Percentiles rank a stretch among this genome's conserved stretches.
Conservation (phyloP, 768 basidiomycete species). For the Pluteus cervinus region DNA sequence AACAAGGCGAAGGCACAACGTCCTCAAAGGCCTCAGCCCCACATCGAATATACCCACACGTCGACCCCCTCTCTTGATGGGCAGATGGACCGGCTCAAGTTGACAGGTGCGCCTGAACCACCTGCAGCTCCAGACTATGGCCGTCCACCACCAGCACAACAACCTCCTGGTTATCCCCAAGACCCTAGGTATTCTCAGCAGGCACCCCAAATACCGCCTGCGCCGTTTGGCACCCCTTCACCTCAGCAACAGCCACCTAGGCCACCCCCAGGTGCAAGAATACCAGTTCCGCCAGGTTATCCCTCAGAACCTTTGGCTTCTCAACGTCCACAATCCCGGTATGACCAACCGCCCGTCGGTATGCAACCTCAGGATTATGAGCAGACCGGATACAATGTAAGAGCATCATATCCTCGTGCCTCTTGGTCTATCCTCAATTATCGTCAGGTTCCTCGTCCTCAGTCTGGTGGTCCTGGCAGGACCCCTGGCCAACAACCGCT, state of each 20-base stretch:
- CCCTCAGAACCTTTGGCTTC: slow-evolving; percentile 34
- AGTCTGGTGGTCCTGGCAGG: slow-evolving; percentile 4
- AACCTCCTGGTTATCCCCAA: slow-evolving; percentile 33
- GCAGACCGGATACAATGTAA: background rate
- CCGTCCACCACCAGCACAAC: slow-evolving; percentile 28
- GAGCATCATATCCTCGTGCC: background rate
- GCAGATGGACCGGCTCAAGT: slow-evolving; percentile 42
- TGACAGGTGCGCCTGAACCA: slow-evolving; percentile 32
- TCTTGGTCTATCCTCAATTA: background rate
- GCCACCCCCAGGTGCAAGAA: slow-evolving; percentile 37
- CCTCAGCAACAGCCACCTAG: slow-evolving; percentile 25
- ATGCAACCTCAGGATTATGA: slow-evolving; percentile 8
- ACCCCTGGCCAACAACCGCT: slow-evolving; percentile 15
- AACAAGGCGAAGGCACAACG: slow-evolving; percentile 44
- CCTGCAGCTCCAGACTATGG: slow-evolving; percentile 30
- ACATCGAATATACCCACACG: too few relatives aligned
- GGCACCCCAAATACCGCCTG: slow-evolving; percentile 21
- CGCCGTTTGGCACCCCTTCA: slow-evolving; percentile 13
- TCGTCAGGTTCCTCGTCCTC: slow-evolving; percentile 16
- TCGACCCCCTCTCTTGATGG: slow-evolving; percentile 14
- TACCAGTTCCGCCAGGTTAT: slow-evolving; percentile 38
- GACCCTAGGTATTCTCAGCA: slow-evolving; percentile 35
- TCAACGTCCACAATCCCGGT: slow-evolving; percentile 32
- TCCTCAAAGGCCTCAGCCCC: slow-evolving; percentile 25
- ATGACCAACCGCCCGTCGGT: slow-evolving; percentile 7